Conservation (phyloP, 2,329 filamentous ascomycete genomes). For the Fusarium incarnatum region DNA sequence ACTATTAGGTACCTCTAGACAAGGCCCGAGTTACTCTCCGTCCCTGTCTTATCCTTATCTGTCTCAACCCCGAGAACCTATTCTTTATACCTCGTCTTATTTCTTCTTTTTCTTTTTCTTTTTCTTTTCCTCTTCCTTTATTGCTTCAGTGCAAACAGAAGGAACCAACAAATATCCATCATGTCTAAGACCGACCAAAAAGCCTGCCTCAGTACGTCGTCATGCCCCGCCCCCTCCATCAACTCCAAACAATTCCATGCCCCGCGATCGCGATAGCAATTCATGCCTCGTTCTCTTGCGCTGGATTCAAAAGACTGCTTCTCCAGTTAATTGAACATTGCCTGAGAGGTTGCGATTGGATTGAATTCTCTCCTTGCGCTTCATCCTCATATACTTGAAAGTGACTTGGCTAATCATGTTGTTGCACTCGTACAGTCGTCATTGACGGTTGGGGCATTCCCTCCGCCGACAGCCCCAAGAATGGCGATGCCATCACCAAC, state of each 20-base stretch:
- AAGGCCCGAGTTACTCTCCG: slow-evolving; percentile 32
- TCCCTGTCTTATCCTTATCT: slow-evolving; percentile 36
- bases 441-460: slow-evolving; percentile 99
- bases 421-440: slow-evolving; percentile 76
- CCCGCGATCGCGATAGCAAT: slow-evolving; percentile 35
- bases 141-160: slow-evolving; percentile 28
- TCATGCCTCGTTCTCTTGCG: slow-evolving; percentile 29
- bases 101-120: slow-evolving; percentile 19
- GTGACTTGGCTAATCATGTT: slow-evolving; percentile 69
- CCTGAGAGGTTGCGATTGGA: slow-evolving; percentile 42
- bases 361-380: slow-evolving; percentile 61
- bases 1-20: slow-evolving; percentile 2
- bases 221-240: slow-evolving; percentile 47
- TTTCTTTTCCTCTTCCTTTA: slow-evolving; percentile 30
- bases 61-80: slow-evolving; percentile 1
- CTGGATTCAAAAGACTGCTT: slow-evolving; percentile 39
- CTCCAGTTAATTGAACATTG: slow-evolving; percentile 26
- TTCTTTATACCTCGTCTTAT: slow-evolving; percentile 32
- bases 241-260: slow-evolving; percentile 40
- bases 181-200: slow-evolving; percentile 69
- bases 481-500: slow-evolving; percentile 95
- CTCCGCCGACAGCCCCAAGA: slow-evolving; percentile 79
- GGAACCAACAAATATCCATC: slow-evolving; percentile 42
- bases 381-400: slow-evolving; percentile 67
- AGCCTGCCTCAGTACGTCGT: slow-evolving; percentile 69